Conservation (phyloP, 202 grass and related monocot species). For the Saccharum hybrid region DNA sequence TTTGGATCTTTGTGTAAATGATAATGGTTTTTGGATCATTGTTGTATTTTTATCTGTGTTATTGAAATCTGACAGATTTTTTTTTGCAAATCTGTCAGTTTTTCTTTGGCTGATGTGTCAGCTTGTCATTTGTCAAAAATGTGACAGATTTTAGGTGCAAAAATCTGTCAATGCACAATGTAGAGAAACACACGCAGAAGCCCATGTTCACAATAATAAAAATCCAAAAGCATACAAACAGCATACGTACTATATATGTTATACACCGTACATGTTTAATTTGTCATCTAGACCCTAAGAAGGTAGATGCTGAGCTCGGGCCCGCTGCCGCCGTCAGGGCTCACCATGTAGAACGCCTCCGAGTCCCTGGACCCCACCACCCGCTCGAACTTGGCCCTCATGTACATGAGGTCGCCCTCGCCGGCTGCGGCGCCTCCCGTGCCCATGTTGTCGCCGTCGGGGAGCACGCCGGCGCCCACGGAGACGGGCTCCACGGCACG, state of each 20-base stretch:
- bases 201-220: no score
- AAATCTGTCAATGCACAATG: no score
- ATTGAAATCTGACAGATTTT: no score
- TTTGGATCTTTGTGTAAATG: no score
- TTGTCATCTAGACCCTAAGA: constrained; percentile 52
- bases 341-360: constrained; percentile 84
- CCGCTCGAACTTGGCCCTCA: constrained; percentile 78
- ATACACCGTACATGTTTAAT: background rate
- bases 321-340: constrained; percentile 61
- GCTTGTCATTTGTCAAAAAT: no score
- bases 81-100: no score
- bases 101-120: no score
- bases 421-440: background rate
- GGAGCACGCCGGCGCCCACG: constrained; percentile 68
- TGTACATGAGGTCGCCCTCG: constrained; percentile 77
- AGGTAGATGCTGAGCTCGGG: constrained; percentile 86
- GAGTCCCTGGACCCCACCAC: constrained; percentile 72
- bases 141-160: no score
- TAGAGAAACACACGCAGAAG: no score
- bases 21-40: no score
- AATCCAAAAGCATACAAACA: no score
- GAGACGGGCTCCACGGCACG: constrained; percentile 59
- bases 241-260: background rate
- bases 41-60: no score
- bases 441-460: constrained; percentile 9